phyloP scores from a whole-genome alignment of 2,329 filamentous ascomycete genomes.

The Sclerotinia subarctica region DNA sequence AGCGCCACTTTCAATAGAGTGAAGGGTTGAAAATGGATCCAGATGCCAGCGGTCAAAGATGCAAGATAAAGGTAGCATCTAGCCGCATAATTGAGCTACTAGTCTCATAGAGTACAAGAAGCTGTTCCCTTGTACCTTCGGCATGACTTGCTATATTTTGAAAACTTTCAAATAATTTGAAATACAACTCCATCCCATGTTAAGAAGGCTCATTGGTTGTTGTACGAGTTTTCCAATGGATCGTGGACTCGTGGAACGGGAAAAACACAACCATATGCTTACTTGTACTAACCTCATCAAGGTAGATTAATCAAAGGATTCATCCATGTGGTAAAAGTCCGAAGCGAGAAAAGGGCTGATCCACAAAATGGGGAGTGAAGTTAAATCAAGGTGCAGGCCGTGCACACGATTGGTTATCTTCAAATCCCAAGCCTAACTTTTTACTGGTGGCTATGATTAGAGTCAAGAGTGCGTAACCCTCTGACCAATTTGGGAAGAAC shows the following conservation, averaged over 20 bases:
- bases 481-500: background rate
- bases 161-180: background rate
- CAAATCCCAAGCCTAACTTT: background rate
- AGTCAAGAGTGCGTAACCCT: background rate
- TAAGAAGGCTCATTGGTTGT: background rate
- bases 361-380: background rate
- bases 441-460: background rate
- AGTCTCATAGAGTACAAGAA: background rate
- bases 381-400: background rate
- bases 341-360: background rate
- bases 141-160: background rate
- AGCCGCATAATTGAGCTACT: background rate
- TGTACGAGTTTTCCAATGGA: background rate
- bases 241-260: background rate
- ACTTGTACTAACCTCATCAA: background rate
- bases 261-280: background rate
- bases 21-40: background rate
- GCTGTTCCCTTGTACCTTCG: background rate
- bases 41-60: background rate
- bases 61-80: background rate
- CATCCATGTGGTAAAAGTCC: background rate
- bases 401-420: background rate
- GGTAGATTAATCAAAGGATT: background rate
- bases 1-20: slow-evolving; percentile 15
- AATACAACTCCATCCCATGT: background rate